Percentiles rank a stretch among this genome's conserved stretches.
phyloP scores from a whole-genome alignment of 352 stramenopile genomes.

The Aphanomyces invadans region DNA sequence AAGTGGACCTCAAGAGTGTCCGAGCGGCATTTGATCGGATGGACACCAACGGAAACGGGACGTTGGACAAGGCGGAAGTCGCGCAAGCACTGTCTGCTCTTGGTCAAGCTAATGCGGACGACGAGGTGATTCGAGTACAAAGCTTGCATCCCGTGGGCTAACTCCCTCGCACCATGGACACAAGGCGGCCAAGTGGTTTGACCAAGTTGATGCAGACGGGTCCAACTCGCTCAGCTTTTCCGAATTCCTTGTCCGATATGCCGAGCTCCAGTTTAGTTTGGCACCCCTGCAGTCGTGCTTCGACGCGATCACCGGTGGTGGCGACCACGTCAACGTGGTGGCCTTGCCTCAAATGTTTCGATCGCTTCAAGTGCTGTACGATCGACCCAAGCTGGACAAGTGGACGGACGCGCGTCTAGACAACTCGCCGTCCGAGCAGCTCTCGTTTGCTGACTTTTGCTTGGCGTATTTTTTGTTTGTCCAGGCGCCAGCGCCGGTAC shows the following conservation, averaged over 20 bases:
- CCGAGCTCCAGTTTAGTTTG: constrained; percentile 39
- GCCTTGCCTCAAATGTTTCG: constrained; percentile 2
- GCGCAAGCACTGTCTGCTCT: constrained; percentile 32
- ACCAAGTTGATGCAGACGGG: constrained; percentile 29
- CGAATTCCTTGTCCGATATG: constrained; percentile 59
- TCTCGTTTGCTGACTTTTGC: constrained; percentile 52
- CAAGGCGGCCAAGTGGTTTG: constrained; percentile 38
- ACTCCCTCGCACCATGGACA: too few species aligned
- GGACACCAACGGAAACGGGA: constrained; percentile 32
- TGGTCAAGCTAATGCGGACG: constrained; percentile 27
- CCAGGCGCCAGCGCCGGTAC: constrained; percentile 25
- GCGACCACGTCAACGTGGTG: neutral
- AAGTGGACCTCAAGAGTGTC: constrained; percentile 40
- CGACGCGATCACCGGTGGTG: constrained; percentile 11
- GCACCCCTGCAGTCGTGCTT: constrained; percentile 36
- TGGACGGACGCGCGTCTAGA: neutral
- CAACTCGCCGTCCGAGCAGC: constrained; percentile 16
- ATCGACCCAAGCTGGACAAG: constrained; percentile 2
- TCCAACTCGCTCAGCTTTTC: constrained; percentile 40
- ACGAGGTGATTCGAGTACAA: too few species aligned
- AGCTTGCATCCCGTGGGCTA: too few species aligned
- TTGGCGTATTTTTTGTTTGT: constrained; percentile 51
- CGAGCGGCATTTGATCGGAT: constrained; percentile 38
- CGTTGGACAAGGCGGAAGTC: constrained; percentile 37
- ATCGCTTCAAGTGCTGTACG: constrained; percentile 14